Percentiles rank a stretch among this genome's conserved stretches.
These are phyloP conservation scores for Cytospora piceicola DNA, from an alignment of 2,329 filamentous ascomycete genomes.

Conservation along the genomic window DNA sequence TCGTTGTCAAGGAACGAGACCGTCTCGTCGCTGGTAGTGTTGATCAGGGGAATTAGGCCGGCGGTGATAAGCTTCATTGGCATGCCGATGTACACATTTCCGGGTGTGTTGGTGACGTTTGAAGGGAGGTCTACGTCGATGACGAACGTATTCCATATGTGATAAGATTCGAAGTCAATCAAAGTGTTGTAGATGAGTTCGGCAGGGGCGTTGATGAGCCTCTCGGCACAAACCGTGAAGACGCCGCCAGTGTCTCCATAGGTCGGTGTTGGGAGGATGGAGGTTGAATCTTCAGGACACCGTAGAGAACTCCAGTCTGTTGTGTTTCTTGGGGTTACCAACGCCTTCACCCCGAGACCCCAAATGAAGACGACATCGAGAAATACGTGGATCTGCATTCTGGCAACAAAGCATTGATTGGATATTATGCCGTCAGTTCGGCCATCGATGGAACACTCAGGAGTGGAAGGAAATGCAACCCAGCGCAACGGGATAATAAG, in stretches of 20 bases:
- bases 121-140: slow-evolving; percentile 32
- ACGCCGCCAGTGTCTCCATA: slow-evolving; percentile 34
- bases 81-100: slow-evolving; percentile 35
- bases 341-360: background rate
- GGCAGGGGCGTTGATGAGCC: slow-evolving; percentile 32
- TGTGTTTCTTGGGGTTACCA: background rate
- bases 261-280: slow-evolving; percentile 31
- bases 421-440: too few relatives aligned
- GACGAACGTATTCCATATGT: slow-evolving; percentile 37
- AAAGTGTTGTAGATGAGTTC: slow-evolving; percentile 33
- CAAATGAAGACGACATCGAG: background rate
- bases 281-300: slow-evolving; percentile 25
- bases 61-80: slow-evolving; percentile 35
- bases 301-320: slow-evolving; percentile 29
- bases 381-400: background rate
- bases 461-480: too few relatives aligned
- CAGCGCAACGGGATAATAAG: too few relatives aligned
- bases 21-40: slow-evolving; percentile 37
- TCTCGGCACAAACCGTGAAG: slow-evolving; percentile 36
- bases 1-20: slow-evolving; percentile 31
- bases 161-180: slow-evolving; percentile 36
- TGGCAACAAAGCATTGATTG: background rate
- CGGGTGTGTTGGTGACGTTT: slow-evolving; percentile 29
- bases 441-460: too few relatives aligned
- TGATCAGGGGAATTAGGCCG: slow-evolving; percentile 33